Evolutionary conservation across 129 eudicot genomes (phyloP).

Genomic region (Chrysanthemum makinoi): DNA sequence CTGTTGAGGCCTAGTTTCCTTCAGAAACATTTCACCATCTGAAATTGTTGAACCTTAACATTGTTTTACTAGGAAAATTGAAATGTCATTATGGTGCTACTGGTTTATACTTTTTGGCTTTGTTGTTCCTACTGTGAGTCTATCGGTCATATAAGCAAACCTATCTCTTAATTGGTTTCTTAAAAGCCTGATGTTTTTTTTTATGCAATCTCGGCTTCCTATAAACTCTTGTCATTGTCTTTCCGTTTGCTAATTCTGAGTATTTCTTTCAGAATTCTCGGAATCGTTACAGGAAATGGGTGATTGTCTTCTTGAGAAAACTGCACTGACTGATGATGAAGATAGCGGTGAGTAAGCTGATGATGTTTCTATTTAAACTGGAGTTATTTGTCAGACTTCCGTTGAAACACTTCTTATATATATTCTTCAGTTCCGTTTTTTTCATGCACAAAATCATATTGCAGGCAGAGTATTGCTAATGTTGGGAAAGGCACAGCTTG

Average conservation of each 20-base stretch:
- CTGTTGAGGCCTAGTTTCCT: not conserved
- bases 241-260: constrained; percentile 20
- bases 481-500: constrained; percentile 87
- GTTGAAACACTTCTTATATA: not conserved
- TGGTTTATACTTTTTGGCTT: not conserved
- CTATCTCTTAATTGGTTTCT: not conserved
- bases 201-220: constrained; percentile 15
- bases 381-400: constrained; percentile 9
- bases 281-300: constrained; percentile 92
- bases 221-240: not conserved
- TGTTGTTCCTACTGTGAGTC: not conserved
- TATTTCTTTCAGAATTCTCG: constrained; percentile 70
- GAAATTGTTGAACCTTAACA: not conserved
- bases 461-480: constrained; percentile 84
- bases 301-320: constrained; percentile 86
- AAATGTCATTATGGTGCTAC: not conserved
- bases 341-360: constrained; percentile 64
- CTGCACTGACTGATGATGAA: constrained; percentile 79
- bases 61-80: not conserved
- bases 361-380: constrained; percentile 13
- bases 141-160: not conserved
- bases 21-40: not conserved
- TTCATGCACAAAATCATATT: not conserved
- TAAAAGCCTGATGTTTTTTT: constrained; percentile 7
- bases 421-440: no score